Base-by-base conservation (phyloP, 2,329 filamentous ascomycete species). In the Colletotrichum graminicola region DNA sequence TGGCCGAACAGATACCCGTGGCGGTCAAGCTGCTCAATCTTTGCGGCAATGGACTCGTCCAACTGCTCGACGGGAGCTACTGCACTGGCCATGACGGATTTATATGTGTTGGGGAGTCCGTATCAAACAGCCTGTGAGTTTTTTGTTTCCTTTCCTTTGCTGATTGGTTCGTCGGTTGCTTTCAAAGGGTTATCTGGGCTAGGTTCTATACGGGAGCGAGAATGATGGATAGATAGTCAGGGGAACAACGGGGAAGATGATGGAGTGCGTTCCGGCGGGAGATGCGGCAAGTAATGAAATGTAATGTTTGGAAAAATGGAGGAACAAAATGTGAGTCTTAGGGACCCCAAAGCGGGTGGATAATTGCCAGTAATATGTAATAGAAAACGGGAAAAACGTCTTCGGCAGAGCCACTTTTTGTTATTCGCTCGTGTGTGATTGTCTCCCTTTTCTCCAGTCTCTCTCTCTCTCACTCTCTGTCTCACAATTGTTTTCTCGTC, bases 1-100 rank as follows among this genome's bases (percentile, higher is more conserved):
- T 86, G 82, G 72, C 88, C 88, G 74, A 90, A 90, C 34, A 90
- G 84, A 76, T 87, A 89, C 60, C 85, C 85, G 74, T 87, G 85
- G 34, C 80, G 80, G 43, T 85, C 81, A 1, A 85, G 77, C 21
- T 77, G 75, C 66, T 72, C 73, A n/a, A 72, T 66, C 61, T 71
- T 72, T 47, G 36, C 29, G 18, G 52, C 66, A 36, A 72, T 72
- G 10, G 52, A 23, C 6, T 72, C 69, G 59, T 72, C 69, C 52
- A 69, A 14, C 36, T 39, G n/a, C 41, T 72, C 59, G 21, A 63
- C n/a, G 34, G 51, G 45, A 34, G 47, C 54, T 47, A 34, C 54
- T 41, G 54, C 45, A 51, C 45, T 43, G 43, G 66, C 59, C 65
- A 72, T 69, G 61, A n/a, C 47, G 49, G 57, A 3, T 18, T 18